Evolutionary conservation across 352 stramenopile genomes (phyloP), one percentile per base, ranked within the genome.

Genomic region (Pythium guiyangense): DNA sequence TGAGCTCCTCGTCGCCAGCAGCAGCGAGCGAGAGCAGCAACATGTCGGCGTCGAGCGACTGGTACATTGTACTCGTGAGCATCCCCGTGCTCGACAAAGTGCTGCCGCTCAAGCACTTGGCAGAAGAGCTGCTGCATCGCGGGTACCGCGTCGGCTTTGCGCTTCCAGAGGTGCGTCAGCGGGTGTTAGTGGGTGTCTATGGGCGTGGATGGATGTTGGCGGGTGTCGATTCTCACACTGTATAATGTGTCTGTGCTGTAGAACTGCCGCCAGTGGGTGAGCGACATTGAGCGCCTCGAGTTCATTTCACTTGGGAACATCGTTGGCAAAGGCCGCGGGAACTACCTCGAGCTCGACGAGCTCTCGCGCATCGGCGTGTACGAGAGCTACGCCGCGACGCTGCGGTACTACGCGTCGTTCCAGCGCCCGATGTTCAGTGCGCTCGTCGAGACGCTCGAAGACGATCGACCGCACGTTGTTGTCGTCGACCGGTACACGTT

Each of bases 401-500:
- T 94, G 52, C 75, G 74, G 15, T 84, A 82, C 62, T 94, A 92
- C 49, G 80, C 80, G 43, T 88, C 82, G 26, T 88, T 92, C 57
- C 80, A 94, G 42, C 66, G 75, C 0, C 77, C 81, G n/a, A 94
- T 94, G 85, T 82, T 81, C 43, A 55, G 47, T 0, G 55, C 76
- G 26, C 66, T 94, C 27, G 20, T 85, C 6, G 72, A 89, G 34
- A 71, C 86, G 37, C 68, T 89, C 22, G 70, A 84, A 39, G 73
- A 84, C 31, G 78, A 94, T 52, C 71, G 73, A 6, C 85, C 85
- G 17, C 62, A 83, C 22, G 58, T 94, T 25, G 69, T 92, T 6
- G 64, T 96, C 4, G 65, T 91, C 22, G 85, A 96, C 49, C 71
- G 87, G 54, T 91, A 89, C 60, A 86, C 87, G 10, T 92, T 96